These are phyloP conservation scores for Avena sativa DNA, from an alignment of 176 grass and related monocot species.

Conservation along the genomic window DNA sequence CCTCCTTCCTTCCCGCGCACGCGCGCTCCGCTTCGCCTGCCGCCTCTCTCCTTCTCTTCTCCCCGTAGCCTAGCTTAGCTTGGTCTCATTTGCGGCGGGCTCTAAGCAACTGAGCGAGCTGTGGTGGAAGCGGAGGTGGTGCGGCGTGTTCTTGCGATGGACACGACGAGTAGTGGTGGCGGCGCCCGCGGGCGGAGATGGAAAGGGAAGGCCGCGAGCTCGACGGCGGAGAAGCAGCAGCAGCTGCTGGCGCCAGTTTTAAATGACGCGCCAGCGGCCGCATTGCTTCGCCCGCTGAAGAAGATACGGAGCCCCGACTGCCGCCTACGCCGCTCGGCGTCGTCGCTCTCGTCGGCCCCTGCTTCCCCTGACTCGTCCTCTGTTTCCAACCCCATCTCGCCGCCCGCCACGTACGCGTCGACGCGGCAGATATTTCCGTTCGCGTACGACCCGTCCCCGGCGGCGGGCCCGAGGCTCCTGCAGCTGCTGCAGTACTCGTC, in stretches of 20 bases:
- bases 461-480: neutral
- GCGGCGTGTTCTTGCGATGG: slow-evolving; percentile 24
- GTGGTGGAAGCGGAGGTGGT: neutral
- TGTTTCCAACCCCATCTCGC: slow-evolving; percentile 61
- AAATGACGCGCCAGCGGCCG: slow-evolving; percentile 52
- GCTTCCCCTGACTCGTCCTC: slow-evolving; percentile 57
- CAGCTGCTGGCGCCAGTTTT: slow-evolving; percentile 59
- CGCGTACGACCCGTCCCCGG: slow-evolving; percentile 50
- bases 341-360: slow-evolving; percentile 38
- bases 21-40: slow-evolving; percentile 42
- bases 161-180: slow-evolving; percentile 13
- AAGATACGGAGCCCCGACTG: slow-evolving; percentile 70
- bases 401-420: slow-evolving; percentile 18
- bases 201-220: slow-evolving; percentile 49
- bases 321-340: slow-evolving; percentile 42
- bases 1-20: slow-evolving; percentile 6
- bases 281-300: slow-evolving; percentile 61
- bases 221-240: neutral
- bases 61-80: slow-evolving; percentile 28
- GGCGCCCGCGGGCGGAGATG: slow-evolving; percentile 36
- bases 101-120: neutral
- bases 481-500: slow-evolving; percentile 50
- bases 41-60: neutral
- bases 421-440: slow-evolving; percentile 74
- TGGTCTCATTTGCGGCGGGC: slow-evolving; percentile 36